phyloP scores from a whole-genome alignment of 805 yeast species.

The Lachancea mirantina region DNA sequence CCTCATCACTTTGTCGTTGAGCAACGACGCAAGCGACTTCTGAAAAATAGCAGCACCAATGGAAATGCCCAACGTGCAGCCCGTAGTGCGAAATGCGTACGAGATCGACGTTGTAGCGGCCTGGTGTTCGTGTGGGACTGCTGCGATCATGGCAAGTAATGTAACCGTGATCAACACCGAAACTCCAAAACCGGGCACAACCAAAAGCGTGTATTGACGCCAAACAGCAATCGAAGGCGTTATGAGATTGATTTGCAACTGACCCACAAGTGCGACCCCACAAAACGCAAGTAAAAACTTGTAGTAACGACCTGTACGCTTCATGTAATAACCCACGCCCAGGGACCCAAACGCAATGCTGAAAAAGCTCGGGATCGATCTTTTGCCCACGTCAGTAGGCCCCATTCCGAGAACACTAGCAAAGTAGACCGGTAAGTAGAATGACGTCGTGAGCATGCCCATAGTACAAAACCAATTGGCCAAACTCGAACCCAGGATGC shows the following conservation, averaged over 20 bases:
- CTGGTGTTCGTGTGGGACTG: conserved; percentile 60
- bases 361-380: conserved; percentile 55
- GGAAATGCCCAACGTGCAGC: conserved; percentile 78
- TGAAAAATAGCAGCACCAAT: conserved; percentile 59
- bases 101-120: conserved; percentile 87
- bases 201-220: conserved; percentile 38
- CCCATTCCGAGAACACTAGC: conserved; percentile 47
- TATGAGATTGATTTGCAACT: conserved; percentile 30
- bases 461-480: conserved; percentile 44
- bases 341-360: conserved; percentile 53
- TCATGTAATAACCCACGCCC: conserved; percentile 60
- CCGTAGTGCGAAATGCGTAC: conserved; percentile 80
- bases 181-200: conserved; percentile 49
- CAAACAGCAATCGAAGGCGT: conserved; percentile 31
- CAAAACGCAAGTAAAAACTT: conserved; percentile 39
- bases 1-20: conserved; percentile 28
- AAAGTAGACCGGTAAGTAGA: conserved; percentile 56
- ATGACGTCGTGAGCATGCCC: conserved; percentile 41
- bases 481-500: conserved; percentile 57
- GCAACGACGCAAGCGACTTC: conserved; percentile 30
- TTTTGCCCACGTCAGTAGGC: conserved; percentile 51
- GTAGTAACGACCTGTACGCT: conserved; percentile 52
- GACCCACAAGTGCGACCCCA: conserved; percentile 41
- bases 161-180: conserved; percentile 59
- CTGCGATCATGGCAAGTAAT: conserved; percentile 59